Evolutionary conservation across 176 grass and related monocot genomes (phyloP), one percentile per base, ranked within the genome.

Genomic region (Musa troglodytarum): DNA sequence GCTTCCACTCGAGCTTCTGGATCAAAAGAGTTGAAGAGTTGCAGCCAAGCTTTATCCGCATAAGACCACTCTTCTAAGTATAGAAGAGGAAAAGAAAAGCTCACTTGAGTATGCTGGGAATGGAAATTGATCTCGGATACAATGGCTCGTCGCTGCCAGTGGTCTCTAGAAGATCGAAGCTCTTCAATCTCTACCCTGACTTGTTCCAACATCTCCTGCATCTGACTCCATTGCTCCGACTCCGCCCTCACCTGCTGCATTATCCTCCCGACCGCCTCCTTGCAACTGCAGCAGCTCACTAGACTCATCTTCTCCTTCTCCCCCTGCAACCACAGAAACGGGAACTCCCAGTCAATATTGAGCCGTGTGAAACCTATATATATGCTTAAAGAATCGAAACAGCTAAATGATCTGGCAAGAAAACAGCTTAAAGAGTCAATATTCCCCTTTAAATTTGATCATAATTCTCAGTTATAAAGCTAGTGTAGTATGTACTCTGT

Each of bases 151-250:
- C 76, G 86, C 62, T 92, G 81, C 93, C 93, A 97, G 29, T 77
- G 74, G 57, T 93, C 93, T 43, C 83, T 89, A 13, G 90, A 93
- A 29, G 83, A 87, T 57, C 86, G 90, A 21, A 97, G 86, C 51
- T 97, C 93, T 25, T 90, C 87, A 86, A 97, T 97, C 65, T 97
- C 93, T 49, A 86, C 8, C 55, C 82, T 97, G 26, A 97, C 93
- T 81, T 97, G 90, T 52, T 97, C 90, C 82, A 97, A 24, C 93
- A 97, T 90, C 26, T 82, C 86, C 68, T 97, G 93, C 93, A 97
- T 93, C 75, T 93, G 85, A 24, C 79, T 90, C 93, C 93, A 97
- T 73, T 97, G 93, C 72, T 93, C 93, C 0, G 87, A 83, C 76
- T 97, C 93, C 1, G 82, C 72, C 55, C 87, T 93, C 52, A 97